Percentiles rank a stretch among this genome's conserved stretches.
phyloP scores from a whole-genome alignment of 495 filamentous ascomycete species.

The Massariosphaeria phaeospora region DNA sequence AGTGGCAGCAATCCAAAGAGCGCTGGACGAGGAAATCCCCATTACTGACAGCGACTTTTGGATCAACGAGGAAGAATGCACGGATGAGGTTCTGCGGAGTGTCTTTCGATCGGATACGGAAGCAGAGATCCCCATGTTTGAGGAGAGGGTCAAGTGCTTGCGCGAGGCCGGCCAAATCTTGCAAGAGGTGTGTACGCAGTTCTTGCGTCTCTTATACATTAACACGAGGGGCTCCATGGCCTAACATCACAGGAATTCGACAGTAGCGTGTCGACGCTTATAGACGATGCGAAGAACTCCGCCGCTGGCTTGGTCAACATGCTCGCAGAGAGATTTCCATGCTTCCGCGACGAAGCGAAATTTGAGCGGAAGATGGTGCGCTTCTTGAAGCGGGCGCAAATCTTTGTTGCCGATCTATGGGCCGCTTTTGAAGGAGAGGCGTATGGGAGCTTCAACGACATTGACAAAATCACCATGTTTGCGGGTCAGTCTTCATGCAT shows the following conservation, averaged over 20 bases:
- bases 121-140: slow-evolving; percentile 80
- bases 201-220: neutral
- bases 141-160: slow-evolving; percentile 72
- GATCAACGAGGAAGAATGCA: slow-evolving; percentile 70
- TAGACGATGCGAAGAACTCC: slow-evolving; percentile 70
- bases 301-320: slow-evolving; percentile 80
- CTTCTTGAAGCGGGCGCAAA: slow-evolving; percentile 90
- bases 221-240: slow-evolving; percentile 10
- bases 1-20: slow-evolving; percentile 78
- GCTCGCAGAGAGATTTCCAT: slow-evolving; percentile 71
- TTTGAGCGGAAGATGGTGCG: slow-evolving; percentile 73
- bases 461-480: slow-evolving; percentile 96
- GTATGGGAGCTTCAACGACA: slow-evolving; percentile 83
- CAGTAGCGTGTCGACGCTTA: slow-evolving; percentile 66
- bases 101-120: slow-evolving; percentile 83
- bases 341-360: slow-evolving; percentile 73
- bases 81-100: slow-evolving; percentile 63
- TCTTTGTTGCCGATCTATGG: slow-evolving; percentile 92
- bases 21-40: slow-evolving; percentile 89
- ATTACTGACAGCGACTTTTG: slow-evolving; percentile 88
- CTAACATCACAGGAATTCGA: slow-evolving; percentile 64
- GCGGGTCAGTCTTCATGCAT: too few relatives aligned
- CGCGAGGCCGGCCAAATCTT: slow-evolving; percentile 81
- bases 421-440: slow-evolving; percentile 79
- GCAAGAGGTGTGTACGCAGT: slow-evolving; percentile 68